These are phyloP conservation scores for Cercospora janseana DNA, from an alignment of 2,329 filamentous ascomycete genomes.

Conservation along the genomic window DNA sequence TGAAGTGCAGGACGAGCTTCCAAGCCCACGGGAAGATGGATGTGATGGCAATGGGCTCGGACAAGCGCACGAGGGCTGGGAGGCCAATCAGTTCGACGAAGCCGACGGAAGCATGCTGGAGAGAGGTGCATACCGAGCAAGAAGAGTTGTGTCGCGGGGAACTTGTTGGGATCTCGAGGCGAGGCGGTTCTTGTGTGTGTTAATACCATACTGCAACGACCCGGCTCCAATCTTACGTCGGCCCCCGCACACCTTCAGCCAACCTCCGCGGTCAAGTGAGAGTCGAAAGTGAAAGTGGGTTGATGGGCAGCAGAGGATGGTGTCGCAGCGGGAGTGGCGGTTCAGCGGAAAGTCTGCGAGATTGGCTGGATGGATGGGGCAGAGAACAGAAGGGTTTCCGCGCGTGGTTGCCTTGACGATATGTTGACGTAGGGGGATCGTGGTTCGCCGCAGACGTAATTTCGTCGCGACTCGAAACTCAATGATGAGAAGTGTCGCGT, in stretches of 20 bases:
- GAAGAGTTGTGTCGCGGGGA: constrained; percentile 79
- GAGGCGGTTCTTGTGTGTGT: constrained; percentile 31
- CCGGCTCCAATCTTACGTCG: constrained; percentile 29
- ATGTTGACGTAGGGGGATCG: neutral
- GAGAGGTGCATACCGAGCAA: constrained; percentile 65
- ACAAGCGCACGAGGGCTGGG: constrained; percentile 83
- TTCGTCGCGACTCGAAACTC: neutral
- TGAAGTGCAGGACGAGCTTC: constrained; percentile 74
- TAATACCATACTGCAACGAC: constrained; percentile 25
- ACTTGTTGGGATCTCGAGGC: constrained; percentile 66
- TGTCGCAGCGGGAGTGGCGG: neutral
- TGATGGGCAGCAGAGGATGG: neutral
- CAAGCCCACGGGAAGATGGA: constrained; percentile 92
- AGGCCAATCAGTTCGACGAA: neutral
- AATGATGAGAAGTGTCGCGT: neutral
- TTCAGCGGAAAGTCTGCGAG: too few species aligned
- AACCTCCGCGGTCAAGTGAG: neutral
- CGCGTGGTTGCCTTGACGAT: too few species aligned
- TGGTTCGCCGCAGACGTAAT: constrained; percentile 6
- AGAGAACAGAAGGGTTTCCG: too few species aligned
- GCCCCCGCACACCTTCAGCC: constrained; percentile 11
- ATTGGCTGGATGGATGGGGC: too few species aligned
- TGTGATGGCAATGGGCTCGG: constrained; percentile 88
- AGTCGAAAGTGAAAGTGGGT: neutral
- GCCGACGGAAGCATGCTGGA: neutral